Evolutionary conservation across 2,329 filamentous ascomycete species (phyloP), one percentile per base, ranked within the genome.

Genomic region (Thermothelomyces thermophilus): DNA sequence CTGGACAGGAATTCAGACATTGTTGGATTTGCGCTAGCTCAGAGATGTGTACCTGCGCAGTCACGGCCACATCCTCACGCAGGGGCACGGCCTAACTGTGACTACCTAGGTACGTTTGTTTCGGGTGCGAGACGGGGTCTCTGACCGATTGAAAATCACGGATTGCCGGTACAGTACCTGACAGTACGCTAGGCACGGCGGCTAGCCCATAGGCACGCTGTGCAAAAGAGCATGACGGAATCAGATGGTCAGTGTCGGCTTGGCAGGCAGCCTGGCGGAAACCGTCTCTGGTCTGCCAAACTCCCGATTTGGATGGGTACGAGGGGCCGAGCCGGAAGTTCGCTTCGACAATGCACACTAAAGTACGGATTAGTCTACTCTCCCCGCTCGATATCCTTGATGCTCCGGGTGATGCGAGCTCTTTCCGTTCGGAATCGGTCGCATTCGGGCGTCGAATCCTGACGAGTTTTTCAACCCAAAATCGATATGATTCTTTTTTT

Each of bases 181-280:
- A 31, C 39, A 41, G 30, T 26, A n/a, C n/a, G n/a, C n/a, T n/a
- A 16, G 30, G 33, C 31, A 42, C 28, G 35, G 13, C 41, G 2
- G 35, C 20, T 8, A 40, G 13, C 7, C 35, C 31, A 39, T 16
- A 26, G 31, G 19, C 28, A 42, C 17, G n/a, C n/a, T 28, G 37
- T 41, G 48, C 48, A 14, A 40, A 48, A 45, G 43, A 34, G 47
- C 40, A 46, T 49, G 54, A 52, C 36, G 46, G 39, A 51, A 51
- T 47, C 43, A 48, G 48, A 53, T 51, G 52, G 39, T 39, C 49
- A 53, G 48, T 46, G 17, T 49, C 10, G 44, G 48, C 53, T 57
- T 54, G 55, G 55, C 53, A 49, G 14, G 33, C 16, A 5, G 24
- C 5, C 24, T 26, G 24, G 43, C 51, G 55, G 52, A 24, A 53